Percentiles rank a stretch among this genome's conserved stretches.
Evolutionary conservation across 805 yeast genomes (phyloP).

Genomic region (Sugiyamaella chiloensis): DNA sequence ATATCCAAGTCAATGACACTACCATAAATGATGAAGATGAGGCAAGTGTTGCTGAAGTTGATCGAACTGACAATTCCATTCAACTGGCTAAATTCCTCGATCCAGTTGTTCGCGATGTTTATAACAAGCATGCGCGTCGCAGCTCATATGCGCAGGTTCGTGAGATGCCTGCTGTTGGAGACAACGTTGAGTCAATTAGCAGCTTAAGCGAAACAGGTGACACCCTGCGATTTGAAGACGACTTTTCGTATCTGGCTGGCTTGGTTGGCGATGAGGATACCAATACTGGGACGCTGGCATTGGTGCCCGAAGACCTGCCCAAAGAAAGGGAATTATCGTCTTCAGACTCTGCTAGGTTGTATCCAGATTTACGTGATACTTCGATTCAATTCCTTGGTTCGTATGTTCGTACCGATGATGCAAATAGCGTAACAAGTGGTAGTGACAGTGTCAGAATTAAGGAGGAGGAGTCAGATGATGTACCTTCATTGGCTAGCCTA

Average conservation of each 20-base stretch:
- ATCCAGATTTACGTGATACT: slow-evolving; percentile 34
- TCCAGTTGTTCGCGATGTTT: slow-evolving; percentile 9
- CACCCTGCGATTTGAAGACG: slow-evolving; percentile 27
- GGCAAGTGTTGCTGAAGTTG: slow-evolving; percentile 7
- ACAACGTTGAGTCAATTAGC: not conserved
- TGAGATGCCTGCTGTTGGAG: not conserved
- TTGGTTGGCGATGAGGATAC: slow-evolving; percentile 30
- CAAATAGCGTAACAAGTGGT: slow-evolving; percentile 1
- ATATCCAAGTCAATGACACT: not conserved
- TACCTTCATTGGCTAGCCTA: slow-evolving; percentile 3
- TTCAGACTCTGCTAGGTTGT: slow-evolving; percentile 20
- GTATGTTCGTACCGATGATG: slow-evolving; percentile 21
- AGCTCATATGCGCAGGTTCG: slow-evolving; percentile 10
- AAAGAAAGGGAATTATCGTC: not conserved
- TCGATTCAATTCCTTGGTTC: slow-evolving; percentile 33
- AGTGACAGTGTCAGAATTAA: slow-evolving; percentile 4
- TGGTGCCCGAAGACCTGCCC: not conserved
- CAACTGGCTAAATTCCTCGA: slow-evolving; percentile 10
- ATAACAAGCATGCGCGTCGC: slow-evolving; percentile 9
- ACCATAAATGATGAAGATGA: not conserved
- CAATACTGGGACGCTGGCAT: slow-evolving; percentile 15
- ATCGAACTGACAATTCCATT: slow-evolving; percentile 1
- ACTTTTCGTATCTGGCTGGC: slow-evolving; percentile 34
- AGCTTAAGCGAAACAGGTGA: slow-evolving; percentile 10
- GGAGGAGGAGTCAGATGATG: slow-evolving; percentile 8